phyloP scores from a whole-genome alignment of 148 eudicot species.

The Nepenthes mirabilis region DNA sequence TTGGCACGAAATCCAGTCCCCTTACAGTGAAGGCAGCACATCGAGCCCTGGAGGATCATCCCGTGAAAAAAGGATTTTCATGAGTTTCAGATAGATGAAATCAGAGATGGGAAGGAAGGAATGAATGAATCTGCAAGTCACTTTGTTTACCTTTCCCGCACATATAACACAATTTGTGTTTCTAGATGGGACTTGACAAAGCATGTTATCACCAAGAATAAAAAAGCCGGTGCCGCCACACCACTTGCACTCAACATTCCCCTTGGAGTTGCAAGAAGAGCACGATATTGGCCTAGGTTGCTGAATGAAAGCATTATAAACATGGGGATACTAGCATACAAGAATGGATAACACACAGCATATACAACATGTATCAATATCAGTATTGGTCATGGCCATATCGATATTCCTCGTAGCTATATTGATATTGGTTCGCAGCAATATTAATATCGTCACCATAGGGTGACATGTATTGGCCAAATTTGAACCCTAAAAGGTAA shows the following conservation, averaged over 20 bases:
- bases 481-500: too few relatives aligned
- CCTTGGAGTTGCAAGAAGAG: slow-evolving; percentile 60
- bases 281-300: slow-evolving; percentile 83
- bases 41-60: slow-evolving; percentile 42
- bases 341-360: neutral
- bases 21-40: slow-evolving; percentile 55
- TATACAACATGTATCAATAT: too few relatives aligned
- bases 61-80: neutral
- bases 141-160: slow-evolving; percentile 60
- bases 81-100: neutral
- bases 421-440: too few relatives aligned
- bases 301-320: slow-evolving; percentile 35
- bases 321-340: neutral
- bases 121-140: neutral
- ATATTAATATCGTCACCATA: too few relatives aligned
- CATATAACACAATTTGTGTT: slow-evolving; percentile 80
- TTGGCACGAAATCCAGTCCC: slow-evolving; percentile 93
- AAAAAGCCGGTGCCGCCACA: slow-evolving; percentile 92
- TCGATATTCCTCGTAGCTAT: too few relatives aligned
- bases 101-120: too few relatives aligned
- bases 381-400: too few relatives aligned
- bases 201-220: slow-evolving; percentile 92
- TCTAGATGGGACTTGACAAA: slow-evolving; percentile 88
- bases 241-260: slow-evolving; percentile 85
- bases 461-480: too few relatives aligned